Conservation (phyloP, 2,329 filamentous ascomycete species). For the Colletotrichum trifolii region DNA sequence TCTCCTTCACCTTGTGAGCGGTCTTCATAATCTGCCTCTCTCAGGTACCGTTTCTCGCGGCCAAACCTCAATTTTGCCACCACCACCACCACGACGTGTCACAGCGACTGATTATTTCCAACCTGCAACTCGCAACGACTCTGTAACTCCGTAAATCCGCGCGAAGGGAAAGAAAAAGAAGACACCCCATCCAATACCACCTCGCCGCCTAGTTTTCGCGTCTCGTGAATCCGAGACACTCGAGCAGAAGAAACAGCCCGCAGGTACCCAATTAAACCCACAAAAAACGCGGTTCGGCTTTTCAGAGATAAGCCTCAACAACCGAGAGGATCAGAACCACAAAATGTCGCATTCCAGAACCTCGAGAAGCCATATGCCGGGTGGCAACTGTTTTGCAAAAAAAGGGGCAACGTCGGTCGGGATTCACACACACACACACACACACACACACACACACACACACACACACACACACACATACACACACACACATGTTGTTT, state of each 20-base stretch:
- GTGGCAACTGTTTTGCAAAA: constrained; percentile 9
- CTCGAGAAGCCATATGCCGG: constrained; percentile 14
- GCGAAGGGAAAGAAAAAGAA: background rate
- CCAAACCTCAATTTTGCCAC: no score
- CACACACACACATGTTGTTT: no score
- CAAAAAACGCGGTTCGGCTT: constrained; percentile 20
- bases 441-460: no score
- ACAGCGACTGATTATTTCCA: no score
- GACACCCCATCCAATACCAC: background rate
- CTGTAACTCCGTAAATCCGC: no score
- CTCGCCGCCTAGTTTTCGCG: background rate
- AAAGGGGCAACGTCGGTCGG: constrained; percentile 1
- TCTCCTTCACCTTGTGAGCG: no score
- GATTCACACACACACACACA: background rate
- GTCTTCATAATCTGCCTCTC: no score
- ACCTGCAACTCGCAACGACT: no score
- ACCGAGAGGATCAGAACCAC: constrained; percentile 16
- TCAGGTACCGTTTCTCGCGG: no score
- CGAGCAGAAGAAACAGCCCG: background rate
- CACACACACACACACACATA: no score
- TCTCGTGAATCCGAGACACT: constrained; percentile 1
- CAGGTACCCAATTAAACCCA: no score
- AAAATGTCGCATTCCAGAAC: constrained; percentile 17
- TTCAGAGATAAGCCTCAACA: constrained; percentile 28
- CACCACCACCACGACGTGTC: no score